A percentile compares a stretch with the other conserved stretches of the same genome.
Conservation (phyloP, 2,329 filamentous ascomycete species). For the Aspergillus pseudotamarii region DNA sequence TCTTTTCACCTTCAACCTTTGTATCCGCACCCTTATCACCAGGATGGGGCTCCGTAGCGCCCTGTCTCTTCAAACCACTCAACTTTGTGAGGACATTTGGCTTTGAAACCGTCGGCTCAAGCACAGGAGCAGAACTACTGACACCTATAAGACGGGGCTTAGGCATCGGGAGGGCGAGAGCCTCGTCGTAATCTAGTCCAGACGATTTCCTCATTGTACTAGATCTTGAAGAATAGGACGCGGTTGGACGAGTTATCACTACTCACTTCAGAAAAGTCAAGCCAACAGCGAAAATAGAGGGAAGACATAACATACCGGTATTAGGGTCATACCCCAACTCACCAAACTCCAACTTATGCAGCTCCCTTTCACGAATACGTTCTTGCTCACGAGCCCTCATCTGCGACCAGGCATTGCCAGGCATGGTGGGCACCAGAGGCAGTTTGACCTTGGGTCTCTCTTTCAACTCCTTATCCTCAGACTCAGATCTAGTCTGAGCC, state of each 20-base stretch:
- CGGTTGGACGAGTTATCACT: not conserved
- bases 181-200: conserved; percentile 28
- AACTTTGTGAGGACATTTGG: conserved; percentile 7
- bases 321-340: not conserved
- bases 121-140: conserved; percentile 3
- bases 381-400: conserved; percentile 23
- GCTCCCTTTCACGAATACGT: conserved; percentile 8
- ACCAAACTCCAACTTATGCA: not conserved
- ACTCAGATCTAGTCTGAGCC: not conserved
- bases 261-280: not conserved
- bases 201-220: conserved; percentile 19
- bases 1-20: conserved; percentile 20
- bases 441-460: conserved; percentile 4
- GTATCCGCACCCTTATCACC: conserved; percentile 5
- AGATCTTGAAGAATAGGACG: conserved; percentile 7
- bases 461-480: not conserved
- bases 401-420: conserved; percentile 32
- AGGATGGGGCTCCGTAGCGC: conserved; percentile 18
- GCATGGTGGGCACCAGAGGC: conserved; percentile 16
- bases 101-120: not conserved
- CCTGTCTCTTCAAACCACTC: conserved; percentile 18
- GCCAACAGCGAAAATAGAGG: not conserved
- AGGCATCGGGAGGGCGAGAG: conserved; percentile 33
- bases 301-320: not conserved
- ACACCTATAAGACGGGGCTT: conserved; percentile 20